phyloP scores from a whole-genome alignment of 2,329 filamentous ascomycete genomes.

The Exophiala spinifera region DNA sequence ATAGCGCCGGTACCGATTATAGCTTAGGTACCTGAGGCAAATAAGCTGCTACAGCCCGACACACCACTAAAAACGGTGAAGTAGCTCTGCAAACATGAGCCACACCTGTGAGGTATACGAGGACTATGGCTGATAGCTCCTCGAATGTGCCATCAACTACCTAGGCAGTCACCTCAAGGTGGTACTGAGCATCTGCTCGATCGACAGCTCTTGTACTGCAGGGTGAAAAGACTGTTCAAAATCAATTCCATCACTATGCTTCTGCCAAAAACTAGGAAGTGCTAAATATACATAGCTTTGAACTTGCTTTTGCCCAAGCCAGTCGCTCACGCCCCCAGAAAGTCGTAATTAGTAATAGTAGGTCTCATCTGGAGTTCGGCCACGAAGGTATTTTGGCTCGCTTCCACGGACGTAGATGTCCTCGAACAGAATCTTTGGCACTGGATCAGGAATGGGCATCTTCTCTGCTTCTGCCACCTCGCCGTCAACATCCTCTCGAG shows the following conservation, averaged over 20 bases:
- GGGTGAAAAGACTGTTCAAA: not conserved
- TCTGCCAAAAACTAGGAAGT: constrained; percentile 7
- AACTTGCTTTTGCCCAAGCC: constrained; percentile 4
- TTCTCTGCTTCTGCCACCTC: constrained; percentile 89
- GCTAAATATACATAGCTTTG: constrained; percentile 18
- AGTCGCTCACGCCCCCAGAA: not conserved
- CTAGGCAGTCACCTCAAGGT: too few species aligned
- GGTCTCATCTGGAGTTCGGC: constrained; percentile 87
- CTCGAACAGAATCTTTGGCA: constrained; percentile 82
- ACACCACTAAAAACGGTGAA: too few species aligned
- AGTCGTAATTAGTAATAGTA: constrained; percentile 62
- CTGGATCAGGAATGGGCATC: constrained; percentile 77
- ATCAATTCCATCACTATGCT: constrained; percentile 3
- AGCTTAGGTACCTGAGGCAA: too few species aligned
- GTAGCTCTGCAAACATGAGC: too few species aligned
- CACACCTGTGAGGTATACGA: too few species aligned
- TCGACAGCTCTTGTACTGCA: not conserved
- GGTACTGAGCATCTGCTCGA: too few species aligned
- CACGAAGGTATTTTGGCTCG: constrained; percentile 84
- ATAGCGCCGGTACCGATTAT: too few species aligned
- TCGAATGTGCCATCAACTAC: too few species aligned
- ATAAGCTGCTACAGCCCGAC: too few species aligned
- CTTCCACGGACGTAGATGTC: constrained; percentile 89
- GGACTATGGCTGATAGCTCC: too few species aligned
- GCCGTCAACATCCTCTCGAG: constrained; percentile 76